A percentile compares a stretch with the other conserved stretches of the same genome.
Conservation (phyloP, 768 basidiomycete species). For the Saitozyma sp. region DNA sequence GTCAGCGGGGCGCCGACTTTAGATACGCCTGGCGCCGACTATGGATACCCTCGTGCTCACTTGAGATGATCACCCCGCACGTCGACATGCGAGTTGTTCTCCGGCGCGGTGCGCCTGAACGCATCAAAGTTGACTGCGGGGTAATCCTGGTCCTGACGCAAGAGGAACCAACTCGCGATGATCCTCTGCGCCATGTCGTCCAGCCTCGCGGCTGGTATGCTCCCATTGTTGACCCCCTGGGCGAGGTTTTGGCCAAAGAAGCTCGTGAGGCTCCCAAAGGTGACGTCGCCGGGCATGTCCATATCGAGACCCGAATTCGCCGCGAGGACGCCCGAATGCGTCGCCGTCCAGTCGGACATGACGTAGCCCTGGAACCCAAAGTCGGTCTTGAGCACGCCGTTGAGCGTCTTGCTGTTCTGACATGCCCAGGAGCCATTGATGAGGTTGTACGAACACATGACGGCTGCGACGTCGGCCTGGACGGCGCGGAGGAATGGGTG, state of each 20-base stretch:
- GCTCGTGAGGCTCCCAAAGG: constrained; percentile 30
- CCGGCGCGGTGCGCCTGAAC: constrained; percentile 24
- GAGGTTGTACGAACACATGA: constrained; percentile 56
- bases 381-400: constrained; percentile 52
- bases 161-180: constrained; percentile 57
- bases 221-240: constrained; percentile 68
- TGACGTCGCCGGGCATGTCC: constrained; percentile 55
- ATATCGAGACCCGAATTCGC: constrained; percentile 49
- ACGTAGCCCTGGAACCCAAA: constrained; percentile 53
- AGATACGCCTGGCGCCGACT: no score
- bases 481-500: constrained; percentile 59
- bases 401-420: constrained; percentile 48
- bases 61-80: constrained; percentile 70
- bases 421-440: constrained; percentile 52
- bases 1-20: not conserved
- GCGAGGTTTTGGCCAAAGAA: constrained; percentile 71
- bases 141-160: constrained; percentile 56
- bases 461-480: constrained; percentile 65
- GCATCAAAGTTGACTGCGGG: constrained; percentile 71
- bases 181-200: constrained; percentile 72
- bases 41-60: constrained; percentile 11
- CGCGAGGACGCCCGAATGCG: constrained; percentile 39
- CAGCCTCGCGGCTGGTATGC: constrained; percentile 58
- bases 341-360: constrained; percentile 50
- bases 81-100: constrained; percentile 53